Percentiles rank a stretch among this genome's conserved stretches.
phyloP scores from a whole-genome alignment of 371 early-diverging fungal species.

The Mucor piriformis region DNA sequence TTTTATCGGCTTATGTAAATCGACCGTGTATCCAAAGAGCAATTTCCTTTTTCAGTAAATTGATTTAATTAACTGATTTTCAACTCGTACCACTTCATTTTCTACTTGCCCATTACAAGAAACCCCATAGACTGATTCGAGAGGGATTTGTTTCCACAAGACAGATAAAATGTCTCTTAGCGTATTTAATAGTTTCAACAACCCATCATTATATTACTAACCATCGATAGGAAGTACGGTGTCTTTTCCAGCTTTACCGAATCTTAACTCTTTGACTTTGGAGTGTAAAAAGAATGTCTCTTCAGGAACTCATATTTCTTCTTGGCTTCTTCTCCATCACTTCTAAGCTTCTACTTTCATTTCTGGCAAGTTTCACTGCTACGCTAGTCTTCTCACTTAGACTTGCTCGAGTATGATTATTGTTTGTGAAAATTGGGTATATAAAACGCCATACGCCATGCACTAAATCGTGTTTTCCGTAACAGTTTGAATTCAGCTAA shows the following conservation, averaged over 20 bases:
- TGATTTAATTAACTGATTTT: constrained; percentile 4
- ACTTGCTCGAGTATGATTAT: too few relatives aligned
- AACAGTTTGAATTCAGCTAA: too few relatives aligned
- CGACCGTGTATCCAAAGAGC: too few relatives aligned
- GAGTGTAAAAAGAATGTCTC: constrained; percentile 15
- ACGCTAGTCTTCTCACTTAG: neutral
- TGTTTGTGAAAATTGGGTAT: too few relatives aligned
- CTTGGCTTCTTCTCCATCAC: constrained; percentile 8
- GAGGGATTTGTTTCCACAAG: constrained; percentile 18
- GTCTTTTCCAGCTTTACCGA: constrained; percentile 19
- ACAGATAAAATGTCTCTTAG: constrained; percentile 17
- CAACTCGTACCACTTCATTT: constrained; percentile 2
- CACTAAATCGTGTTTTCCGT: too few relatives aligned
- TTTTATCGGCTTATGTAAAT: too few relatives aligned
- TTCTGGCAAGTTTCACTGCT: constrained; percentile 15
- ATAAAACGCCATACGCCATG: too few relatives aligned
- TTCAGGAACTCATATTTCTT: constrained; percentile 15
- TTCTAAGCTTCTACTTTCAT: constrained; percentile 10
- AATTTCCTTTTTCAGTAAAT: too few relatives aligned
- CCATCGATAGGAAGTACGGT: constrained; percentile 20
- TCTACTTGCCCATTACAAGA: constrained; percentile 15
- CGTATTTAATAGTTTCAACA: constrained; percentile 20
- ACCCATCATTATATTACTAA: constrained; percentile 14
- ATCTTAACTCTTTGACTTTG: constrained; percentile 15
- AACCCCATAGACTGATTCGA: constrained; percentile 20